A percentile compares a stretch with the other conserved stretches of the same genome.
These are phyloP conservation scores for Eragrostis curvula DNA, from an alignment of 176 grass and related monocot genomes.

Conservation along the genomic window DNA sequence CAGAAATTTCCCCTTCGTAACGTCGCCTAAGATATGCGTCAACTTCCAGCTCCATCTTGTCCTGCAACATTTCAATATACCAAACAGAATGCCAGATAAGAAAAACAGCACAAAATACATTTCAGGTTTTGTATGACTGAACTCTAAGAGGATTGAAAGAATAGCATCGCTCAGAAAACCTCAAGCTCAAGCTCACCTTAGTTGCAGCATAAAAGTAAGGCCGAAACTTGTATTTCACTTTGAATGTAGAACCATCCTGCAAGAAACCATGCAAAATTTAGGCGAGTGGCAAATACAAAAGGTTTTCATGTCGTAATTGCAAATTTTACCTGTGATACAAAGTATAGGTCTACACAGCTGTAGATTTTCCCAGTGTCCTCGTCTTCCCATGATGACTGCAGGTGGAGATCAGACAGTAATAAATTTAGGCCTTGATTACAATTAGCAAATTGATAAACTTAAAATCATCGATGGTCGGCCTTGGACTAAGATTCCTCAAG, in stretches of 20 bases:
- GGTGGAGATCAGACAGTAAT: conserved; percentile 20
- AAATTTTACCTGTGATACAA: conserved; percentile 74
- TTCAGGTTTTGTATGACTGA: conserved; percentile 11
- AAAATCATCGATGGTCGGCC: conserved; percentile 8
- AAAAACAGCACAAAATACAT: conserved; percentile 4
- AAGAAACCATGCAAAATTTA: conserved; percentile 40
- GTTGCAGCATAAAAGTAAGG: conserved; percentile 97
- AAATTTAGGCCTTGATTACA: background rate
- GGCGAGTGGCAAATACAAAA: conserved; percentile 25
- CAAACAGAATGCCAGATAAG: conserved; percentile 26
- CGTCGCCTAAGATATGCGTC: conserved; percentile 88
- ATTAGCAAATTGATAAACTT: conserved; percentile 12
- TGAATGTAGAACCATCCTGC: conserved; percentile 94
- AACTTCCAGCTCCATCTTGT: conserved; percentile 90
- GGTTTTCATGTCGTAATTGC: conserved; percentile 10
- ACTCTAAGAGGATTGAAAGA: conserved; percentile 21
- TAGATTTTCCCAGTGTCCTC: conserved; percentile 87
- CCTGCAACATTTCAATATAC: conserved; percentile 53
- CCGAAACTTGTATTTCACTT: conserved; percentile 87
- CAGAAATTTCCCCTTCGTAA: conserved; percentile 86
- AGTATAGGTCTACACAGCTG: conserved; percentile 96
- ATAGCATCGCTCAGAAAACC: conserved; percentile 13
- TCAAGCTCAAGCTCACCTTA: conserved; percentile 58
- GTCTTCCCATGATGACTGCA: conserved; percentile 97
- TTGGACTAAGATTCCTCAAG: conserved; percentile 20